Evolutionary conservation across 345 rosid species (phyloP).

Genomic region (Pistacia vera): DNA sequence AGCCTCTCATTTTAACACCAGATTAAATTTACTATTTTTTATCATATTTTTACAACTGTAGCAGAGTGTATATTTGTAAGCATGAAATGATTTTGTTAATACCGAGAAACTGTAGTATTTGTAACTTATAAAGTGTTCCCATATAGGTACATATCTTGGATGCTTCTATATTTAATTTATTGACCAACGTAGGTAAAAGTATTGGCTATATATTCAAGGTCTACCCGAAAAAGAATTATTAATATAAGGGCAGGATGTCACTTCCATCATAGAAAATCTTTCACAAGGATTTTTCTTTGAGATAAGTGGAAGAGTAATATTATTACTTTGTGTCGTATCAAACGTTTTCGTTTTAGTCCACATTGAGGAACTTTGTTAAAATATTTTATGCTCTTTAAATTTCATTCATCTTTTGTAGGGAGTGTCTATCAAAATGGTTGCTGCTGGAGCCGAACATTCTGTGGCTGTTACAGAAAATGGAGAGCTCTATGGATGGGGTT

Average conservation of each 20-base stretch:
- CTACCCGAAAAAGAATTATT: not conserved
- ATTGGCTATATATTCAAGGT: not conserved
- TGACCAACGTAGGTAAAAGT: not conserved
- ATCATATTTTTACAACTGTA: not conserved
- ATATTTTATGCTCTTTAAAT: conserved; percentile 27
- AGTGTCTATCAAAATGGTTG: conserved; percentile 77
- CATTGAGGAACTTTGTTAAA: not conserved
- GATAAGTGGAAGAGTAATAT: not conserved
- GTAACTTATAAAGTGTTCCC: not conserved
- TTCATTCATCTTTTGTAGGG: conserved; percentile 52
- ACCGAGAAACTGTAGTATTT: not conserved
- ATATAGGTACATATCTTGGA: not conserved
- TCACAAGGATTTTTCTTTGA: not conserved
- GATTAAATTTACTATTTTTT: not conserved
- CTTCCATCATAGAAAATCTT: not conserved
- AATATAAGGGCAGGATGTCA: not conserved
- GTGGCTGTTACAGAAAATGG: conserved; percentile 94
- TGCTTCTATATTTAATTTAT: not conserved
- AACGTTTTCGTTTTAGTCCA: not conserved
- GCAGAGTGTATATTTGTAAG: not conserved
- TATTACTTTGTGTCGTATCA: not conserved
- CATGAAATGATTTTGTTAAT: not conserved
- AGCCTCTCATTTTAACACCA: not conserved
- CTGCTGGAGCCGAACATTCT: conserved; percentile 98
- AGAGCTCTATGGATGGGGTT: conserved; percentile 97